phyloP scores from a whole-genome alignment of 2,329 filamentous ascomycete genomes.

The Arachnopeziza araneosa region DNA sequence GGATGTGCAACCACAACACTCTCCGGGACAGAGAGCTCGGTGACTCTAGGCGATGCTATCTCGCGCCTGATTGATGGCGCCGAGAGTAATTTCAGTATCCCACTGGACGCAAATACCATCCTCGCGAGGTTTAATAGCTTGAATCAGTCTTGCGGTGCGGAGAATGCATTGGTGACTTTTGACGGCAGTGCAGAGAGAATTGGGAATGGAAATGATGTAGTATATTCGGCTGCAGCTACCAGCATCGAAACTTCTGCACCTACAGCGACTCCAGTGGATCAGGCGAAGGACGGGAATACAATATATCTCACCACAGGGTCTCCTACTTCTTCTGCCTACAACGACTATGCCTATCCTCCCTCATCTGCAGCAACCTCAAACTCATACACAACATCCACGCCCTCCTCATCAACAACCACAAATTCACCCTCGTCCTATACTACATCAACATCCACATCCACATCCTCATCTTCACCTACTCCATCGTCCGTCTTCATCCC shows the following conservation, averaged over 20 bases:
- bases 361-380: not conserved
- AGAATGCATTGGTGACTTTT: conserved; percentile 87
- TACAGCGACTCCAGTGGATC: not conserved
- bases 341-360: not conserved
- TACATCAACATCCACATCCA: conserved; percentile 6
- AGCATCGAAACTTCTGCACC: conserved; percentile 5
- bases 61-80: conserved; percentile 66
- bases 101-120: conserved; percentile 64
- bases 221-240: conserved; percentile 9
- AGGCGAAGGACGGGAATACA: not conserved
- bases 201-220: conserved; percentile 11
- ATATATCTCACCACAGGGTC: not conserved
- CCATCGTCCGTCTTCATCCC: conserved; percentile 37
- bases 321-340: not conserved
- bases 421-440: not conserved
- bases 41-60: conserved; percentile 75
- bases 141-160: conserved; percentile 72
- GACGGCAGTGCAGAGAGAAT: conserved; percentile 42
- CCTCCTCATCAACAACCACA: not conserved
- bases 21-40: conserved; percentile 45
- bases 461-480: conserved; percentile 4
- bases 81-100: conserved; percentile 65
- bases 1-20: conserved; percentile 50
- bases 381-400: not conserved
- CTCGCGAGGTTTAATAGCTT: conserved; percentile 70